Base-by-base conservation (phyloP, 2,329 filamentous ascomycete species). In the Trichoderma gracile region DNA sequence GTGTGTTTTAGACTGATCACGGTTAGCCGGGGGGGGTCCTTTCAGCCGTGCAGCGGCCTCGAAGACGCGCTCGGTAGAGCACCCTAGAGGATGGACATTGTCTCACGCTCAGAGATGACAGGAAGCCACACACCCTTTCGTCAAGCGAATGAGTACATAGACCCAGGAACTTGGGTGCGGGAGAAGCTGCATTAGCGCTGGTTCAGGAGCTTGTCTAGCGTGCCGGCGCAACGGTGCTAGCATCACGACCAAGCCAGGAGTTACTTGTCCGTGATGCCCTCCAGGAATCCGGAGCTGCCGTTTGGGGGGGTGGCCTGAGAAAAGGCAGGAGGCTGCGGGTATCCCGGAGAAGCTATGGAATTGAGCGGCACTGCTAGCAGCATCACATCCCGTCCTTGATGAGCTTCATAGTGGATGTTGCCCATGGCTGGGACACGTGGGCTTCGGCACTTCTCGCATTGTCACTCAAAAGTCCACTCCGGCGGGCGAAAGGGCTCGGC, bases 101-200 rank as follows among this genome's bases (percentile, higher is more conserved):
- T 59, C 46, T 59, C 46, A 59, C 23, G 33, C 27, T 33, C 56
- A 42, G 33, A 49, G 56, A 50, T 10, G 45, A 47, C n/a, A 33
- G 52, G 27, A 42, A 30, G 7, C 33, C 17, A 27, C 46, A 8
- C 23, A 38, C 33, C 33, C 33, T 38, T 14, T 38, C 3, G 33
- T 38, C 33, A 14, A 38, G 33, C 38, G n/a, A 27, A 59, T 49
- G 27, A 59, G 7, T 19, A n/a, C n/a, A n/a, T n/a, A 42, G 56
- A 59, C 63, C 63, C 63, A 61, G 52, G 57, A 57, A 55, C 56
- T 54, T 65, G 63, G 63, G 49, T 47, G 30, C 63, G 63, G 62
- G 57, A 65, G 60, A 43, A 60, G 63, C 47, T 30, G 63, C 57
- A 61, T 43, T 65, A 54, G 56, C 46, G 63, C 40, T 45, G 27